Evolutionary conservation across 148 eudicot genomes (phyloP).

Genomic region (Silene latifolia): DNA sequence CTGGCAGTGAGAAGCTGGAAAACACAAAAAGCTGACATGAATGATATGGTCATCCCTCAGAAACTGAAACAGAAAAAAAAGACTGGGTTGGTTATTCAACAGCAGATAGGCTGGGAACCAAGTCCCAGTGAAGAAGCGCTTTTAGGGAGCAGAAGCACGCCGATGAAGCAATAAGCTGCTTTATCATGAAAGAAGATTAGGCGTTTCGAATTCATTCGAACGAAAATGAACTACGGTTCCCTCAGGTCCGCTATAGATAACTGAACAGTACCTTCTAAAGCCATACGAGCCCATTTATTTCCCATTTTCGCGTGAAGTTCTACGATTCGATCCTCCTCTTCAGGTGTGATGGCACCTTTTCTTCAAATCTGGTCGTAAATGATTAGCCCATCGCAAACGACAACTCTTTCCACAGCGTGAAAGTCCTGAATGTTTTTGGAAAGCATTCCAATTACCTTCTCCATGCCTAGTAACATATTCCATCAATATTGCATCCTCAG

Average conservation of each 20-base stretch:
- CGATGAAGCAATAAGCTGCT: too few species aligned
- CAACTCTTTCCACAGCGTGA: conserved; percentile 96
- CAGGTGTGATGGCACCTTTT: conserved; percentile 77
- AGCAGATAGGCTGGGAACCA: too few species aligned
- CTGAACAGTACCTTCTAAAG: conserved; percentile 81
- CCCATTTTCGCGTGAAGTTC: conserved; percentile 94
- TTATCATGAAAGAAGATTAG: too few species aligned
- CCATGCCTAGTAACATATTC: conserved; percentile 85
- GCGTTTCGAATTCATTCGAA: too few species aligned
- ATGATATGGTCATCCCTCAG: neutral
- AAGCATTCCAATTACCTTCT: conserved; percentile 97
- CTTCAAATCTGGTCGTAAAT: conserved; percentile 87
- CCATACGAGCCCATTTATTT: conserved; percentile 99
- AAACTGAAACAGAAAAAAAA: too few species aligned
- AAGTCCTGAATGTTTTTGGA: conserved; percentile 81
- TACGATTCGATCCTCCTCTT: conserved; percentile 74
- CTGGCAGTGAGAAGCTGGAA: neutral
- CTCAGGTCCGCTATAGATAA: too few species aligned
- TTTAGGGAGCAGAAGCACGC: too few species aligned
- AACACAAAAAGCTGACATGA: neutral
- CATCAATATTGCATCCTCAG: conserved; percentile 77
- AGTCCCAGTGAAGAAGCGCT: too few species aligned
- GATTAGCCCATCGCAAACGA: conserved; percentile 96
- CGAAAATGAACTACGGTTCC: too few species aligned
- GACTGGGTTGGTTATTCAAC: too few species aligned